Conservation (phyloP, 2,329 filamentous ascomycete genomes). For the Camillea tinctor region DNA sequence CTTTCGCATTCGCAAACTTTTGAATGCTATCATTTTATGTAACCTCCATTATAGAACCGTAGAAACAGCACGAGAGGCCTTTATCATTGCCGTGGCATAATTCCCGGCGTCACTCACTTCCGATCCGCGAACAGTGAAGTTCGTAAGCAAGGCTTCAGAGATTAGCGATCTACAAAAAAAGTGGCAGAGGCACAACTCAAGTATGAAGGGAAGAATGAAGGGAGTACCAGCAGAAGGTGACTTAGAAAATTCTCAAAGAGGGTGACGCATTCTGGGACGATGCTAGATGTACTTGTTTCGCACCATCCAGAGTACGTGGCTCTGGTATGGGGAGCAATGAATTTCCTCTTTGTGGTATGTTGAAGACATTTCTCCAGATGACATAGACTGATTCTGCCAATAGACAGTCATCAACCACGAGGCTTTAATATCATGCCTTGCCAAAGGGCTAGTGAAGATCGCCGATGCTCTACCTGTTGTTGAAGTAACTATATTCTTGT, state of each 20-base stretch:
- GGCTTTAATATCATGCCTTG: background rate
- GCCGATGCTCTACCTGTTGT: background rate
- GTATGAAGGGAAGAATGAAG: background rate
- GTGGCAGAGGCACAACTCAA: too few species aligned
- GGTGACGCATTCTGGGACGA: background rate
- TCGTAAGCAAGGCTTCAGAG: background rate
- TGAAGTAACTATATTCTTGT: background rate
- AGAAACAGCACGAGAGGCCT: too few species aligned
- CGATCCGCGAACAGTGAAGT: background rate
- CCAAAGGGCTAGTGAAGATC: background rate
- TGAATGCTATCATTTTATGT: too few species aligned
- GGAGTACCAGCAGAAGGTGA: background rate
- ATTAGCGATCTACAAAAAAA: background rate
- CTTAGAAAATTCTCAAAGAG: background rate
- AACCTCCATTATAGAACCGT: too few species aligned
- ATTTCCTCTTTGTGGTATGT: slow-evolving; percentile 10
- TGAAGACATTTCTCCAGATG: background rate
- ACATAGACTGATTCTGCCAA: background rate
- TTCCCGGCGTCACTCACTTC: background rate
- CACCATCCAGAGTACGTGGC: slow-evolving; percentile 13
- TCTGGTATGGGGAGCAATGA: slow-evolving; percentile 11
- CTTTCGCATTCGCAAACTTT: too few species aligned
- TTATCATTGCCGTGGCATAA: background rate
- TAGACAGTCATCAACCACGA: background rate
- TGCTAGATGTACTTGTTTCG: background rate